Base-by-base conservation (phyloP, 1,139 yeast species). In the Tardiomyces blankii region DNA sequence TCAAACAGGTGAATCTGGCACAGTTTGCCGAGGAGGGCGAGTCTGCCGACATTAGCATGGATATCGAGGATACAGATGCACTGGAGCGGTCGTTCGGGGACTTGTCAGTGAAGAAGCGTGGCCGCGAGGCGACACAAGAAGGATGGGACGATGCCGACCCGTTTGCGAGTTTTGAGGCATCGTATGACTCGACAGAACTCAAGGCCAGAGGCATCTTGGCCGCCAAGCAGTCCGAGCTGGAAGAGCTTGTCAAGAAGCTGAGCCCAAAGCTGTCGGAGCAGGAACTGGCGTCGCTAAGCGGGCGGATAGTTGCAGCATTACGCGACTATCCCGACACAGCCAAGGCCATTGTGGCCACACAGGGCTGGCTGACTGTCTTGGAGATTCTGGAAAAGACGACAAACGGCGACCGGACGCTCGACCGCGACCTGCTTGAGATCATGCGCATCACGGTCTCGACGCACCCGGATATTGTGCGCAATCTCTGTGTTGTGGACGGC, bases 401-500 rank as follows among this genome's bases (percentile, higher is more conserved):
- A 18, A 46, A 65, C 35, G 57, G 46, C 1, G 43, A 33, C 28
- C 9, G 14, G 11, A 19, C 11, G 18, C 11, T 73, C 30, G 72
- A 77, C 68, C 64, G 61, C 42, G 67, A 68, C 41, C 59, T 72
- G 4, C 59, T 77, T 16, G 64, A 72, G 9, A 65, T 72, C 3
- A 59, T 77, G 40, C 72, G 71, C 48, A 48, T 58, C 39, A 58
- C 76, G 1, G 69, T 75, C 47, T 69, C 61, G 28, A 57, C 56
- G 14, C 64, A 68, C 51, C 49, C 59, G 2, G 61, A 62, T 9
- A 70, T 68, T 38, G 66, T 75, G 51, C 80, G 75, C 49, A 75
- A 69, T 54, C 74, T 76, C 49, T 73, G 80, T 50, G 61, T 75
- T 33, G 61, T 77, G 42, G 83, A 83, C 2, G 84, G 84, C 0